Evolutionary conservation across 2,329 filamentous ascomycete genomes (phyloP), one percentile per base, ranked within the genome.

Genomic region (Fusarium kyushuense): DNA sequence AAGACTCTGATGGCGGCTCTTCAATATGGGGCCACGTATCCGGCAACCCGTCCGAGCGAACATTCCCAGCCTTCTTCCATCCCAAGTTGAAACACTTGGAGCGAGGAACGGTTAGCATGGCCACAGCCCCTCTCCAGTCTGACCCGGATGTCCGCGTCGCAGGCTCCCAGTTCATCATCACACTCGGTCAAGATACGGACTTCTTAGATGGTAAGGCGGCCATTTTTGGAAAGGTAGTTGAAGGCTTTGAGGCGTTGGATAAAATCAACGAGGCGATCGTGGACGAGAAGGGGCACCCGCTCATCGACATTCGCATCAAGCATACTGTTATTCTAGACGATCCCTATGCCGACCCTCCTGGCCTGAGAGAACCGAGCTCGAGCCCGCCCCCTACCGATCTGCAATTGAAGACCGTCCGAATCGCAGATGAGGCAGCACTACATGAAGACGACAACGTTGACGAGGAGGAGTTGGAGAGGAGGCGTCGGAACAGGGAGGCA

Each of bases 41-140:
- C 25, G 90, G 86, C 69, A 78, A 84, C 42, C 83, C 90, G 16
- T 83, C 89, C 19, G 89, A 91, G 74, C 90, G 91, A 74, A 92
- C 91, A 4, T 98, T 97, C 76, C 84, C 88, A 12, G 92, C 94
- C n/a, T 88, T 94, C 67, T 90, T 97, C 73, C 89, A 94, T 71
- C 90, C 91, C 8, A 97, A 95, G 77, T 82, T 97, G 72, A 97
- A 96, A 79, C 96, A 99, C 79, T 82, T 87, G 40, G 93, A 97
- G 78, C 89, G 92, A 71, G 95, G 95, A 55, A 97, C 93, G 16
- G 94, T 99, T 64, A 97, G 94, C 82, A 97, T 98, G 93, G 96
- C 95, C n/a, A 97, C 95, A 0, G 92, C 89, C 19, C 90, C 92
- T 1, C 88, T 90, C 12, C 82, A 89, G 6, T 85, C 86, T 17